A percentile compares a stretch with the other conserved stretches of the same genome.
Evolutionary conservation across 179 eudicot species (phyloP).

Genomic region (Spergularia azorica): DNA sequence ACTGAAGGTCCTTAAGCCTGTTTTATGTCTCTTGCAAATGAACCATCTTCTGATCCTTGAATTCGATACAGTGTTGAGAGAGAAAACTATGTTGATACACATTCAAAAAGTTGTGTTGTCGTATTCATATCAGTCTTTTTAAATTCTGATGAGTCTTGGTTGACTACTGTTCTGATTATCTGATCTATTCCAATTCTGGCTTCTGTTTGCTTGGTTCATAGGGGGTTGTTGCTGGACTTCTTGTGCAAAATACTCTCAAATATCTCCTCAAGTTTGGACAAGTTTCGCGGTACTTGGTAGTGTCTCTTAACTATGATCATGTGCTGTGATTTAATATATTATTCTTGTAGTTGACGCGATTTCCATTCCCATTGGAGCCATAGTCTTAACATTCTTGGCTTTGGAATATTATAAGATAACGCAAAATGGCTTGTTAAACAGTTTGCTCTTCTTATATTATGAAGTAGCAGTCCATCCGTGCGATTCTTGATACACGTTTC

Average conservation of each 20-base stretch:
- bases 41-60: background rate
- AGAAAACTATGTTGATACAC: constrained; percentile 1
- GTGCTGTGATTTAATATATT: constrained; percentile 41
- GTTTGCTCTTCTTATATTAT: no score
- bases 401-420: no score
- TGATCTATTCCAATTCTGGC: background rate
- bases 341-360: background rate
- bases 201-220: constrained; percentile 26
- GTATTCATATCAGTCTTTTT: background rate
- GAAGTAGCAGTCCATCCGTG: no score
- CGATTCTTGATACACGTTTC: no score
- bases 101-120: background rate
- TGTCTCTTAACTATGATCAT: constrained; percentile 5
- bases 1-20: background rate
- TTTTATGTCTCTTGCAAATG: no score
- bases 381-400: no score
- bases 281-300: constrained; percentile 86
- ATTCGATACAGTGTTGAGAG: background rate
- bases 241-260: constrained; percentile 94
- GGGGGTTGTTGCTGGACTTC: constrained; percentile 98
- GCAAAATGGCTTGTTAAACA: no score
- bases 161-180: background rate
- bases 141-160: background rate
- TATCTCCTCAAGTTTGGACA: constrained; percentile 85
- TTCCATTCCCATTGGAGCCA: background rate